These are phyloP conservation scores for Aspergillus sp. DNA, from an alignment of 2,329 filamentous ascomycete genomes.

Conservation along the genomic window DNA sequence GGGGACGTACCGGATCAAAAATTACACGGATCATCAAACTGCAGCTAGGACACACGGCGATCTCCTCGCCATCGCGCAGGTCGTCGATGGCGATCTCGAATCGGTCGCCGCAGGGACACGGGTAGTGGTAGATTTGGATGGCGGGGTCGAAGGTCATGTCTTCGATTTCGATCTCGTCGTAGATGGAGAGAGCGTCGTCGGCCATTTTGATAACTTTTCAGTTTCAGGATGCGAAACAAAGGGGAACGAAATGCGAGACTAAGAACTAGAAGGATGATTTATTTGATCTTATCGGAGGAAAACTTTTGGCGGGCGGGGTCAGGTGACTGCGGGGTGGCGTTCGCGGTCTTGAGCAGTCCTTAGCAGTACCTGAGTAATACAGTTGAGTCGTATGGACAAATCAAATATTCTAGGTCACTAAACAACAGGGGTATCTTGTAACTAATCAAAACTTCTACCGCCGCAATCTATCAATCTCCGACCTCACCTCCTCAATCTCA, in stretches of 20 bases:
- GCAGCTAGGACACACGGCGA: conserved; percentile 96
- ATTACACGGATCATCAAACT: conserved; percentile 96
- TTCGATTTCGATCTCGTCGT: conserved; percentile 98
- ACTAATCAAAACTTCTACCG: conserved; percentile 1
- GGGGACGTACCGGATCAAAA: conserved; percentile 70
- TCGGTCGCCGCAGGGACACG: conserved; percentile 93
- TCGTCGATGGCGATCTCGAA: conserved; percentile 89
- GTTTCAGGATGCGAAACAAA: not conserved
- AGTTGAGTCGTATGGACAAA: too few relatives aligned
- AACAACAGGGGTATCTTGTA: conserved; percentile 9
- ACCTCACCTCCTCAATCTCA: conserved; percentile 34
- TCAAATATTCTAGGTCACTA: not conserved
- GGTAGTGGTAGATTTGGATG: conserved; percentile 89
- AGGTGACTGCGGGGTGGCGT: conserved; percentile 25
- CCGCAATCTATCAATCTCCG: conserved; percentile 30
- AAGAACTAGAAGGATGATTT: not conserved
- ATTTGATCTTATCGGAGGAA: conserved; percentile 17
- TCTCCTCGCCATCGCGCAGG: conserved; percentile 83
- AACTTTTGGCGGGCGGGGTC: conserved; percentile 27
- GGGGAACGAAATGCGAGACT: not conserved
- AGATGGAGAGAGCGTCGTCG: conserved; percentile 70
- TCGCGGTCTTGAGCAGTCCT: too few relatives aligned
- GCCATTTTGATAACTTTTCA: conserved; percentile 50
- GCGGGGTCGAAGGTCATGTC: conserved; percentile 89
- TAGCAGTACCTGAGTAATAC: too few relatives aligned